A percentile compares a stretch with the other conserved stretches of the same genome.
phyloP scores from a whole-genome alignment of 306 rosid genomes.

The Fragaria ananassa region DNA sequence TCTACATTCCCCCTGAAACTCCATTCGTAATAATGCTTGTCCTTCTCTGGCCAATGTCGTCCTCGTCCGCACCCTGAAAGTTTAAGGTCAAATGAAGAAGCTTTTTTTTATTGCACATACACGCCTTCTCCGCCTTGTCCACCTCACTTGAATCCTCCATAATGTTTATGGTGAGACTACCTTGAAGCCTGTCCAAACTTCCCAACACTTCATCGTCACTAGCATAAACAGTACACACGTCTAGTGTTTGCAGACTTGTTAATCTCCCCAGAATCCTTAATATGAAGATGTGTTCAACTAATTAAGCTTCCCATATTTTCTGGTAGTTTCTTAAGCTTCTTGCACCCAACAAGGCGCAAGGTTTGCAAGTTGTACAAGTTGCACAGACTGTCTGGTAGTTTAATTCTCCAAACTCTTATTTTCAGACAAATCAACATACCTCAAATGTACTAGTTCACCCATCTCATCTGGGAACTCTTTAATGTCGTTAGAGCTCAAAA shows the following conservation, averaged over 20 bases:
- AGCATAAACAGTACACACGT: too few relatives aligned
- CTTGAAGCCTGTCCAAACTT: background rate
- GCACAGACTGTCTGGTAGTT: background rate
- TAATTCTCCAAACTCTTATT: accelerated
- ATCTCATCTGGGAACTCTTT: background rate
- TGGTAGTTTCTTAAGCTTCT: background rate
- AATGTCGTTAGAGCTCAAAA: too few relatives aligned
- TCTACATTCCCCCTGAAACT: too few relatives aligned
- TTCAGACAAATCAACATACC: background rate
- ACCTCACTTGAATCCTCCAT: background rate
- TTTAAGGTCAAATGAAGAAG: background rate
- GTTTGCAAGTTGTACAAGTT: background rate
- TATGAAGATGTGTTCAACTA: background rate
- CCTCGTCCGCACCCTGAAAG: too few relatives aligned
- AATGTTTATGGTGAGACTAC: accelerated
- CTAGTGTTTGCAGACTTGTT: background rate
- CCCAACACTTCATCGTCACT: background rate
- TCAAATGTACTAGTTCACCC: background rate
- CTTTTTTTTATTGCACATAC: background rate
- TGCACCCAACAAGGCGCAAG: background rate
- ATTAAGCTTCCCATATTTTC: background rate
- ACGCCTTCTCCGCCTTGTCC: background rate
- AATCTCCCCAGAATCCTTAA: background rate
- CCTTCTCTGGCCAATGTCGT: too few relatives aligned
- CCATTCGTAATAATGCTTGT: too few relatives aligned